Evolutionary conservation across 1,139 yeast species (phyloP).

Genomic region (Schizosaccharomyces versatilis): DNA sequence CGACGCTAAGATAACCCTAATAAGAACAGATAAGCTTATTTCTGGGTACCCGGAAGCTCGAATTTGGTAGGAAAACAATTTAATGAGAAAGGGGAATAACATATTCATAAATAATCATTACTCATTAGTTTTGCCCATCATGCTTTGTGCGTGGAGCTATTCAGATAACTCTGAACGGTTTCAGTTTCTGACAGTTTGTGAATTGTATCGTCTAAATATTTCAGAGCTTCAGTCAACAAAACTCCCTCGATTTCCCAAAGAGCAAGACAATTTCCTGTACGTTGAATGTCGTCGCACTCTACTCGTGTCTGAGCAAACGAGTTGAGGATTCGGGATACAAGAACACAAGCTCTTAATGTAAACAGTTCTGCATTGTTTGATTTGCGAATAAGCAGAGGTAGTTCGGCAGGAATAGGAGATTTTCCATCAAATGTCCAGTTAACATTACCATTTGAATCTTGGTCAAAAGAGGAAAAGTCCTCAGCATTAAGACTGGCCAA

Average conservation of each 20-base stretch:
- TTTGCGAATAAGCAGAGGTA: not conserved
- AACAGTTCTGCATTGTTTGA: not conserved
- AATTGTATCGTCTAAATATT: not conserved
- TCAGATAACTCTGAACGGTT: not conserved
- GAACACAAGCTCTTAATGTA: not conserved
- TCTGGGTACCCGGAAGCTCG: too few species aligned
- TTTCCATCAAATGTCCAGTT: not conserved
- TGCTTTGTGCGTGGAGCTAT: not conserved
- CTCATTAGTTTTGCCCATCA: not conserved
- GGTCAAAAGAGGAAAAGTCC: not conserved
- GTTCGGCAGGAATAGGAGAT: not conserved
- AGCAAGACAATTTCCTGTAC: not conserved
- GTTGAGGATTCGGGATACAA: not conserved
- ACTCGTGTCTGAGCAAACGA: too few species aligned
- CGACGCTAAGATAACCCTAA: too few species aligned
- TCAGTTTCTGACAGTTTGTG: not conserved
- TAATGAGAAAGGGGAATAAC: too few species aligned
- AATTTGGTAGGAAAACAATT: too few species aligned
- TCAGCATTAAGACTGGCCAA: not conserved
- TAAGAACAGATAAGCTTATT: too few species aligned
- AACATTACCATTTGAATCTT: not conserved
- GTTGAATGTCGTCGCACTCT: too few species aligned
- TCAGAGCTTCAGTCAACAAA: not conserved
- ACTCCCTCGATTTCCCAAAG: not conserved
- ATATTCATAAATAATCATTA: not conserved